A percentile compares a stretch with the other conserved stretches of the same genome.
phyloP scores from a whole-genome alignment of 2,329 filamentous ascomycete species.

The Beauveria sp. region DNA sequence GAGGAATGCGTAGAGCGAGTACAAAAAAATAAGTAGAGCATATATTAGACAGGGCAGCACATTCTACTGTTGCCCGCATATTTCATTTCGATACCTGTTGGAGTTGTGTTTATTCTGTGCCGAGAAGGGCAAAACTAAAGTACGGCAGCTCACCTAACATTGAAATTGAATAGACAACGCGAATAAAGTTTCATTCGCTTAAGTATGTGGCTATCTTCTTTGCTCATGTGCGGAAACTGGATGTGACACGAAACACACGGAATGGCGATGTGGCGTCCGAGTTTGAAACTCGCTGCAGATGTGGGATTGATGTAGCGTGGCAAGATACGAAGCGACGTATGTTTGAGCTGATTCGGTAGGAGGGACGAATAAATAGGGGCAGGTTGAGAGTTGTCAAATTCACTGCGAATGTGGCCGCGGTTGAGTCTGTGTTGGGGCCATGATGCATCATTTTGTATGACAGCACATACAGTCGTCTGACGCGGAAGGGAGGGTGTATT shows the following conservation, averaged over 20 bases:
- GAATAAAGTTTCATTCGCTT: too few relatives aligned
- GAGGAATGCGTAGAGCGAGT: neutral
- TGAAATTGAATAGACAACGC: neutral
- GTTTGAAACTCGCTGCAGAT: neutral
- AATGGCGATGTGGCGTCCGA: neutral
- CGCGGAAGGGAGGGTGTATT: too few relatives aligned
- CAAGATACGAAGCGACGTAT: neutral
- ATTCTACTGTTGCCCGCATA: neutral
- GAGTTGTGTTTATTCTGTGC: neutral
- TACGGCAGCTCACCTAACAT: neutral
- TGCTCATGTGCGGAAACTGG: neutral
- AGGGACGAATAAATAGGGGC: too few relatives aligned
- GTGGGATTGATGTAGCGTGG: neutral
- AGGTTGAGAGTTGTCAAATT: too few relatives aligned
- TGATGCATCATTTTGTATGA: too few relatives aligned
- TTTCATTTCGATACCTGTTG: constrained; percentile 3
- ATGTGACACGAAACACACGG: neutral
- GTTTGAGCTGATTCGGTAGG: neutral
- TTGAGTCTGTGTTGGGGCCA: too few relatives aligned
- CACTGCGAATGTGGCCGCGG: too few relatives aligned
- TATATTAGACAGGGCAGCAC: constrained; percentile 1
- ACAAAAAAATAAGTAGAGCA: neutral
- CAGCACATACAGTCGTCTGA: too few relatives aligned
- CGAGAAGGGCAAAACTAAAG: neutral
- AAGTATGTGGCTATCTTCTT: neutral